phyloP scores from a whole-genome alignment of 140 eudicot genomes.

The Erigeron philadelphicus region DNA sequence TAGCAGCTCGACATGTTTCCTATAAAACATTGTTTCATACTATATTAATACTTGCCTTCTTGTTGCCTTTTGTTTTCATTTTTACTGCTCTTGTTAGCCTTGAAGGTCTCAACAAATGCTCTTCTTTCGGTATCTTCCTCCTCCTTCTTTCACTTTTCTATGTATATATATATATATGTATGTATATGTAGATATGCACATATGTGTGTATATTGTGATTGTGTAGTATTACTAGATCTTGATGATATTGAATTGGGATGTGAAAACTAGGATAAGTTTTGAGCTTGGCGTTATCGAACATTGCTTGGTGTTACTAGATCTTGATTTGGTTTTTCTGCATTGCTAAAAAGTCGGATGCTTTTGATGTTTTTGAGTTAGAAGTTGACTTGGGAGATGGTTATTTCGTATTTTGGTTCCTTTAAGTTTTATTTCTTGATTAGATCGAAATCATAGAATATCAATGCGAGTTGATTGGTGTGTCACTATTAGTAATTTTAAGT shows the following conservation, averaged over 20 bases:
- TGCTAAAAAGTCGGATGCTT: constrained; percentile 9
- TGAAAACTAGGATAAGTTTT: not conserved
- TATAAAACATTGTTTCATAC: constrained; percentile 87
- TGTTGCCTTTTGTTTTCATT: constrained; percentile 92
- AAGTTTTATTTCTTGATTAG: no score
- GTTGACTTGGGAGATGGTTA: no score
- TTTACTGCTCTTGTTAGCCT: constrained; percentile 93
- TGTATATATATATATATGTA: not conserved
- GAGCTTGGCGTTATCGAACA: not conserved
- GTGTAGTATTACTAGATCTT: constrained; percentile 28
- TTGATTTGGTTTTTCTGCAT: constrained; percentile 21
- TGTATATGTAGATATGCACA: not conserved
- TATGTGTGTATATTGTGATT: constrained; percentile 13
- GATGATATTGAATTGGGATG: constrained; percentile 10
- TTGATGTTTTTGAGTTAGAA: not conserved
- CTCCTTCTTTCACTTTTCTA: not conserved
- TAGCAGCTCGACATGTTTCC: constrained; percentile 94
- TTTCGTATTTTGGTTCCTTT: no score
- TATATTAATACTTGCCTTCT: constrained; percentile 72
- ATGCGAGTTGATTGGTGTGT: no score
- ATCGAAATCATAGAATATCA: no score
- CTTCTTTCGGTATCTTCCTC: constrained; percentile 63
- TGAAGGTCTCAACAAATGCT: constrained; percentile 99
- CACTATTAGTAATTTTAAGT: no score
- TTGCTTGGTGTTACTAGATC: constrained; percentile 25